Evolutionary conservation across 768 basidiomycete species (phyloP).

Genomic region (Porphyrellus cyaneotinctus): DNA sequence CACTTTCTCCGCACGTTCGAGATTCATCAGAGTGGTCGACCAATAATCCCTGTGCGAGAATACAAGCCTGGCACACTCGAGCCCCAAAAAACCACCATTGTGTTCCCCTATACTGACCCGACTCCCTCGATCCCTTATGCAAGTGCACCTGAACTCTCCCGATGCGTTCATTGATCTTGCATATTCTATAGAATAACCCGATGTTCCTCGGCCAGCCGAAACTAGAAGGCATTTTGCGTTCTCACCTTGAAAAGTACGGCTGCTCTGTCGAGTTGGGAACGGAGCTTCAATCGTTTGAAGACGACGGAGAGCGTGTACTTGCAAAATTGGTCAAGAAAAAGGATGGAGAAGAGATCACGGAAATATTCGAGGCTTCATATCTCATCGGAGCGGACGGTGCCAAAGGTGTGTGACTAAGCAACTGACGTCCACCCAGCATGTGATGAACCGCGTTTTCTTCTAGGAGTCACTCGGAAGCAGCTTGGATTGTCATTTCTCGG

Average conservation of each 20-base stretch:
- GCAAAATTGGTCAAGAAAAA: conserved; percentile 32
- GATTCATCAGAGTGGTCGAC: conserved; percentile 31
- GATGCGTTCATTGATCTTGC: neutral
- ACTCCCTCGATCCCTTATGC: conserved; percentile 29
- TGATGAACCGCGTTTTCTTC: neutral
- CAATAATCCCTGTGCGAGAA: conserved; percentile 27
- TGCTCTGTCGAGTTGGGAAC: conserved; percentile 42
- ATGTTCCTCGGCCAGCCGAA: conserved; percentile 23
- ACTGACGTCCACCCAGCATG: neutral
- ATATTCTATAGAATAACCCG: conserved; percentile 6
- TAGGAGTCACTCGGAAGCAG: conserved; percentile 36
- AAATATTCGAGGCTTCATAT: conserved; percentile 30
- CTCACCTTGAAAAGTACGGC: conserved; percentile 18
- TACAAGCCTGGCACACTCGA: conserved; percentile 30
- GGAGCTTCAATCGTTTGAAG: conserved; percentile 42
- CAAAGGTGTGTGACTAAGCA: conserved; percentile 13
- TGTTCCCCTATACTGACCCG: conserved; percentile 9
- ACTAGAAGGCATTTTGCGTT: conserved; percentile 27
- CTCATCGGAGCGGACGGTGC: conserved; percentile 44
- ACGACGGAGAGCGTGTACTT: conserved; percentile 33
- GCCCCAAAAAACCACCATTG: conserved; percentile 6
- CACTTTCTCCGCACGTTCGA: conserved; percentile 38
- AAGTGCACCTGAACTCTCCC: neutral
- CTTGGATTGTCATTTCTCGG: conserved; percentile 42
- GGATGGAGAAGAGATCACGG: conserved; percentile 23